phyloP scores from a whole-genome alignment of 1,139 yeast species.

The Yarrowia galli region DNA sequence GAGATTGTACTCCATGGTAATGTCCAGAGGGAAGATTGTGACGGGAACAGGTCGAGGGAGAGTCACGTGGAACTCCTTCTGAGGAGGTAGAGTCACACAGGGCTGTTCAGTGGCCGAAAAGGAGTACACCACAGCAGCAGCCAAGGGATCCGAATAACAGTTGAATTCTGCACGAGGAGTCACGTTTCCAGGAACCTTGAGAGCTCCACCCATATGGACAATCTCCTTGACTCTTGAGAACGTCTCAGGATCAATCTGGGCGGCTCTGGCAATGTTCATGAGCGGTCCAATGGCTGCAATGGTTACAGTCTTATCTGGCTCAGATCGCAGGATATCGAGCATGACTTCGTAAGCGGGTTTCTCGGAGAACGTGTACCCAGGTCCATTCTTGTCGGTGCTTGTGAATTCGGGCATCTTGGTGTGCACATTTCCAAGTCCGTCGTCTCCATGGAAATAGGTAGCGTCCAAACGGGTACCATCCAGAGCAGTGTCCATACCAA shows the following conservation, averaged over 20 bases:
- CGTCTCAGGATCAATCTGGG: slow-evolving; percentile 51
- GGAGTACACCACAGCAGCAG: slow-evolving; percentile 53
- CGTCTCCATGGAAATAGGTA: slow-evolving; percentile 54
- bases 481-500: slow-evolving; percentile 50
- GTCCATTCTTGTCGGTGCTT: slow-evolving; percentile 42
- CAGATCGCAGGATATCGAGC: slow-evolving; percentile 49
- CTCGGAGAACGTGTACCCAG: slow-evolving; percentile 48
- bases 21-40: slow-evolving; percentile 53
- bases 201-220: slow-evolving; percentile 55
- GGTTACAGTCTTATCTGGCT: slow-evolving; percentile 52
- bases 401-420: slow-evolving; percentile 50
- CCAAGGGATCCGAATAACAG: slow-evolving; percentile 54
- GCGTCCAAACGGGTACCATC: slow-evolving; percentile 52
- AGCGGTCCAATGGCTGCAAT: slow-evolving; percentile 55
- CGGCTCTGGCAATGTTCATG: slow-evolving; percentile 55
- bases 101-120: slow-evolving; percentile 48
- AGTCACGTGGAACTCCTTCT: slow-evolving; percentile 41
- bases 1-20: slow-evolving; percentile 50
- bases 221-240: slow-evolving; percentile 52
- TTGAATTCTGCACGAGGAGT: slow-evolving; percentile 56
- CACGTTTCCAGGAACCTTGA: slow-evolving; percentile 52
- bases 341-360: slow-evolving; percentile 51
- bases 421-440: slow-evolving; percentile 55
- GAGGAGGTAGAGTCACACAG: slow-evolving; percentile 47
- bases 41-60: slow-evolving; percentile 47